Base-by-base conservation (phyloP, 176 grass and related monocot species). In the Alloteropsis semialata region DNA sequence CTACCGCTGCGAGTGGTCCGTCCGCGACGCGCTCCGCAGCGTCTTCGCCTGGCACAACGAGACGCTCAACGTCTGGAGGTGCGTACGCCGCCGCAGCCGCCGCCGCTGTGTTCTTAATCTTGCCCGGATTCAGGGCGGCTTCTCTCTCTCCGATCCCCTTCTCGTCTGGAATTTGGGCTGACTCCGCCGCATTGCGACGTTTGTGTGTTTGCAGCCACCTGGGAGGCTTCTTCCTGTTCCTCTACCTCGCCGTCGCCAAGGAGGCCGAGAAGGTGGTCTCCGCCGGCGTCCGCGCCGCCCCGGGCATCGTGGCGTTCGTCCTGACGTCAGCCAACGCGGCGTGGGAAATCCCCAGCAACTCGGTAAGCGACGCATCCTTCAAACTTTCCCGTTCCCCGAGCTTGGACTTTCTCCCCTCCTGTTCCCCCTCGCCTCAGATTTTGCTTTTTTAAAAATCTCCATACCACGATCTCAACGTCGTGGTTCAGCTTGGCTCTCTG, bases 31-130 rank as follows among this genome's bases (percentile, higher is more conserved):
- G 21, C 87, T 98, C 24, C 96, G 92, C 84, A 98, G 96, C 84
- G 86, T 59, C 87, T 98, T 98, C 93, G 84, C 93, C 16, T 98
- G 96, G 96, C 96, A 98, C 92, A 98, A 93, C 84, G 96, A 98
- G 87, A 98, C 93, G 12, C 96, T 98, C 82, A 98, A 98, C 69
- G 77, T 98, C 82, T 98, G 96, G 96, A 98, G 93, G 96, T 90
- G 9, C 32, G 77, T 21, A 5, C 60, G 17, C 29, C 22, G 28
- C 28, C 16, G 36, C 21, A n/a, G 7, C 34, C 13, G 27, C 28
- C 6, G 19, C 2, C 43, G 10, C 43, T 11, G n/a, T n/a, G n/a
- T n/a, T n/a, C n/a, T n/a, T n/a, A n/a, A n/a, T 36, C 5, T 44
- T 30, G 2, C 19, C 0, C 17, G 5, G 43, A 36, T 36, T 8